phyloP scores from a whole-genome alignment of 768 basidiomycete species.

The Dentipellis fragilis region DNA sequence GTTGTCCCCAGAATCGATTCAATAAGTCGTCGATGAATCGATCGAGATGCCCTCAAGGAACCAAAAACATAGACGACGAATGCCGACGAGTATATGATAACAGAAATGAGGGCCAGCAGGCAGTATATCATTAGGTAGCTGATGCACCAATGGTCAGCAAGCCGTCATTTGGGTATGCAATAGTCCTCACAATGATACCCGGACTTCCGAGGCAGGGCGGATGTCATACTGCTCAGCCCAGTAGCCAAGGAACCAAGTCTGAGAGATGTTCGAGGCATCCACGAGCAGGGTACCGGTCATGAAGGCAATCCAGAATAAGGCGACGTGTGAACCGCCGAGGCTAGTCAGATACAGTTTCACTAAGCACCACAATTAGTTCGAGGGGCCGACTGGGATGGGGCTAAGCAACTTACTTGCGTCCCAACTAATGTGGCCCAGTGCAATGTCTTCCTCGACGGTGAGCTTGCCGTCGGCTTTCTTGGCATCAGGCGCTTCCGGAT shows the following conservation, averaged over 20 bases:
- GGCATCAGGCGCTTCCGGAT: constrained; percentile 7
- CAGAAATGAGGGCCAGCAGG: constrained; percentile 23
- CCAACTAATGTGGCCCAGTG: constrained; percentile 48
- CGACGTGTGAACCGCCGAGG: constrained; percentile 16
- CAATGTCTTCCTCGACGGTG: constrained; percentile 56
- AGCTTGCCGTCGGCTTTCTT: constrained; percentile 40
- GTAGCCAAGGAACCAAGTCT: constrained; percentile 35
- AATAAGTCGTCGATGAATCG: constrained; percentile 42
- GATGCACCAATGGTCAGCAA: neutral
- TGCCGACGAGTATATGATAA: constrained; percentile 24
- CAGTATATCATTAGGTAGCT: constrained; percentile 43
- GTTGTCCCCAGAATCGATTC: constrained; percentile 49
- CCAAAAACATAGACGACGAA: constrained; percentile 36
- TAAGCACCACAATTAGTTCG: constrained; percentile 3
- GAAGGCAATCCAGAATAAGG: constrained; percentile 23
- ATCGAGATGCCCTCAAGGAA: constrained; percentile 40
- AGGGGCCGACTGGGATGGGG: constrained; percentile 8
- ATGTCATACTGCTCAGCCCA: constrained; percentile 34
- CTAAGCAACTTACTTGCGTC: constrained; percentile 21
- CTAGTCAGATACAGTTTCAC: constrained; percentile 21
- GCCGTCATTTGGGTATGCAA: constrained; percentile 4
- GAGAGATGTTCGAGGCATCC: constrained; percentile 16
- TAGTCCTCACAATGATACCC: constrained; percentile 20
- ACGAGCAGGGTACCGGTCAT: constrained; percentile 14
- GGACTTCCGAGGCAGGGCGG: constrained; percentile 23